Conservation (phyloP, 371 early-diverging fungal genomes). For the Actinomortierella wolfii region DNA sequence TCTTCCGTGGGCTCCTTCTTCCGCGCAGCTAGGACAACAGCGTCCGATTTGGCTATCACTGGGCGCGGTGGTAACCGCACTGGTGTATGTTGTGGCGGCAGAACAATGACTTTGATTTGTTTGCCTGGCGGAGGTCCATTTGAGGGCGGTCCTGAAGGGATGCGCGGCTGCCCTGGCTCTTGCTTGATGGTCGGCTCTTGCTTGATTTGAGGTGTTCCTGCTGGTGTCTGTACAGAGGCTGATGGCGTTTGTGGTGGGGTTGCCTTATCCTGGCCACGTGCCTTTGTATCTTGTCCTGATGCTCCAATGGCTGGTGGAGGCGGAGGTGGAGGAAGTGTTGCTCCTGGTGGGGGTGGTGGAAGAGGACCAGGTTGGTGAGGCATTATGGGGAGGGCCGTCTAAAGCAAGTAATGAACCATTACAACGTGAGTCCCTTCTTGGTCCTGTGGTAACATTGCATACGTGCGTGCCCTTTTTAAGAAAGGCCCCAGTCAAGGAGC, state of each 20-base stretch:
- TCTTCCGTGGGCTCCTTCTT: constrained; percentile 3
- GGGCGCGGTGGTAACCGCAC: constrained; percentile 28
- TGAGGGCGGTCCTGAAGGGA: constrained; percentile 17
- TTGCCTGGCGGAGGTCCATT: constrained; percentile 4
- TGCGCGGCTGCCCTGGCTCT: constrained; percentile 26
- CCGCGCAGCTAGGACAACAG: constrained; percentile 15
- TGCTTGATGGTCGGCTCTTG: constrained; percentile 17
- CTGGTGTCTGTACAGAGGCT: constrained; percentile 1
- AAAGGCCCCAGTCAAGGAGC: no score
- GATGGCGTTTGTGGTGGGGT: constrained; percentile 13
- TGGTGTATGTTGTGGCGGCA: constrained; percentile 29
- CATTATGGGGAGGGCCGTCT: constrained; percentile 31
- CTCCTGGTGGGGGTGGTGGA: constrained; percentile 44
- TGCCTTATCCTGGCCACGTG: constrained; percentile 1
- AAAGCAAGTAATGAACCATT: neutral
- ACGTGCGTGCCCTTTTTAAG: no score
- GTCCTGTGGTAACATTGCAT: no score
- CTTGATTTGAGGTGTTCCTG: neutral
- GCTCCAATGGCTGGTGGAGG: constrained; percentile 13
- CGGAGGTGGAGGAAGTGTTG: constrained; percentile 40
- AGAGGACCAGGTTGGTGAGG: constrained; percentile 32
- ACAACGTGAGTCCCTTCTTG: no score
- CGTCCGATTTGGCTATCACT: constrained; percentile 24
- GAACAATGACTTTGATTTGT: constrained; percentile 23
- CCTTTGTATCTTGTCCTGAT: constrained; percentile 9